phyloP scores from a whole-genome alignment of 345 rosid genomes.

The Populus simonii region DNA sequence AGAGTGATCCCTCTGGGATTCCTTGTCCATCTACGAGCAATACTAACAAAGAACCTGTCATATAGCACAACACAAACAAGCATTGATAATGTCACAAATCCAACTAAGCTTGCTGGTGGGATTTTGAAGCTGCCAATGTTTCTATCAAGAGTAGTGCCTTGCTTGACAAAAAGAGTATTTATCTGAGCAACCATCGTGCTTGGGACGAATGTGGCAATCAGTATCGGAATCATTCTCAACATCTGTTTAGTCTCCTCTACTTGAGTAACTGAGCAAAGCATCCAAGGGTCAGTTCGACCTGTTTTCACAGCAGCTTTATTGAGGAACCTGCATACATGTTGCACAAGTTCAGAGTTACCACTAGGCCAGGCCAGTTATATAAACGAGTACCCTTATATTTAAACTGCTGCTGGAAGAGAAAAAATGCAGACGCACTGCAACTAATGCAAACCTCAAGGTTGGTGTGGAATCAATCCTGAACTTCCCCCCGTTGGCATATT shows the following conservation, averaged over 20 bases:
- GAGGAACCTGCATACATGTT: slow-evolving; percentile 46
- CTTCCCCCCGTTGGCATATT: slow-evolving; percentile 48
- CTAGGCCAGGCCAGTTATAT: neutral
- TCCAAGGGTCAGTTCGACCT: slow-evolving; percentile 52
- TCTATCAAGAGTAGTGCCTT: slow-evolving; percentile 81
- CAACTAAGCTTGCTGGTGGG: slow-evolving; percentile 64
- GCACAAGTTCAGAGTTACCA: neutral
- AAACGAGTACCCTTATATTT: neutral
- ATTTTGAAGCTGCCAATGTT: slow-evolving; percentile 53
- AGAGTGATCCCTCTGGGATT: slow-evolving; percentile 78
- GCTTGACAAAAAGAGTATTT: slow-evolving; percentile 80
- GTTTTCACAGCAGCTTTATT: slow-evolving; percentile 67
- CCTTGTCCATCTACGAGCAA: slow-evolving; percentile 41
- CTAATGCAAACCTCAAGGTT: slow-evolving; percentile 42
- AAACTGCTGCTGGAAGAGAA: neutral
- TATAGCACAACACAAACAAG: slow-evolving; percentile 58
- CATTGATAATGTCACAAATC: slow-evolving; percentile 63
- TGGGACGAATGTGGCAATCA: slow-evolving; percentile 69
- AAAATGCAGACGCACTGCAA: neutral
- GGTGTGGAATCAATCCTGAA: slow-evolving; percentile 63
- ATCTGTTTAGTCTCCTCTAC: slow-evolving; percentile 96
- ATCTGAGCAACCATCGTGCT: slow-evolving; percentile 75
- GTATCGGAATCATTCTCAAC: slow-evolving; percentile 78
- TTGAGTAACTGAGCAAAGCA: slow-evolving; percentile 69
- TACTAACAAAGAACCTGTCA: slow-evolving; percentile 49